phyloP scores from a whole-genome alignment of 148 eudicot species.

The Pouteria glomerata region DNA sequence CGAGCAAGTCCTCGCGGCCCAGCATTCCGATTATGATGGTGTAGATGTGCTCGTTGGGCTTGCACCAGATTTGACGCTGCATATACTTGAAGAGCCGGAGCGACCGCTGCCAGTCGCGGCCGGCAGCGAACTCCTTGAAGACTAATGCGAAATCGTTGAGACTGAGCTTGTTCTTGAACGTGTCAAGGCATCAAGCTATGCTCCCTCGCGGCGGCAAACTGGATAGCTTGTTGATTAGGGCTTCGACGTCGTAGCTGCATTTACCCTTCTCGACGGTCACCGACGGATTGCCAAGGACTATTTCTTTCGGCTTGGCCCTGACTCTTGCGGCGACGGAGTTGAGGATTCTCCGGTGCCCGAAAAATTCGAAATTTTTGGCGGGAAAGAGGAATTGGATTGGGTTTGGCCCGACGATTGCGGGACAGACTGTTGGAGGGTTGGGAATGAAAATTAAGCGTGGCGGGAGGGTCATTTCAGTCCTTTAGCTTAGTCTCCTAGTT shows the following conservation, averaged over 20 bases:
- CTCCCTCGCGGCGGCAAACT: conserved; percentile 88
- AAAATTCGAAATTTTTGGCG: not conserved
- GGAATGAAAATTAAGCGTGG: conserved; percentile 15
- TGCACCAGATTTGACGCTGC: conserved; percentile 97
- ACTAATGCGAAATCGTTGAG: conserved; percentile 69
- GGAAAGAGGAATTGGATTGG: conserved; percentile 9
- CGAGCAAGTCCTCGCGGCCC: conserved; percentile 86
- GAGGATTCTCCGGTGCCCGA: conserved; percentile 6
- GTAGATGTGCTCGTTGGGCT: conserved; percentile 88
- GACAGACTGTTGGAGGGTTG: conserved; percentile 24
- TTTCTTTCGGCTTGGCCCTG: conserved; percentile 53
- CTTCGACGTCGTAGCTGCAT: conserved; percentile 81
- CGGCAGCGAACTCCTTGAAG: conserved; percentile 80
- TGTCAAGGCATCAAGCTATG: conserved; percentile 82
- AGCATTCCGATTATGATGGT: conserved; percentile 68
- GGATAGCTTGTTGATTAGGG: conserved; percentile 76
- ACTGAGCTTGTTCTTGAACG: conserved; percentile 73
- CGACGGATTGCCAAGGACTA: conserved; percentile 64
- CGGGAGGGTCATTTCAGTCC: conserved; percentile 23
- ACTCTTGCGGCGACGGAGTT: conserved; percentile 13
- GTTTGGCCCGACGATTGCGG: conserved; percentile 14
- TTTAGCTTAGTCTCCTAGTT: conserved; percentile 4
- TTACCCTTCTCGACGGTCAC: conserved; percentile 78
- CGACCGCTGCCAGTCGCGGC: conserved; percentile 95
- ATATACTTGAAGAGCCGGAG: conserved; percentile 85